These are phyloP conservation scores for Calonectria pseudoreteaudii DNA, from an alignment of 2,329 filamentous ascomycete genomes.

Conservation along the genomic window DNA sequence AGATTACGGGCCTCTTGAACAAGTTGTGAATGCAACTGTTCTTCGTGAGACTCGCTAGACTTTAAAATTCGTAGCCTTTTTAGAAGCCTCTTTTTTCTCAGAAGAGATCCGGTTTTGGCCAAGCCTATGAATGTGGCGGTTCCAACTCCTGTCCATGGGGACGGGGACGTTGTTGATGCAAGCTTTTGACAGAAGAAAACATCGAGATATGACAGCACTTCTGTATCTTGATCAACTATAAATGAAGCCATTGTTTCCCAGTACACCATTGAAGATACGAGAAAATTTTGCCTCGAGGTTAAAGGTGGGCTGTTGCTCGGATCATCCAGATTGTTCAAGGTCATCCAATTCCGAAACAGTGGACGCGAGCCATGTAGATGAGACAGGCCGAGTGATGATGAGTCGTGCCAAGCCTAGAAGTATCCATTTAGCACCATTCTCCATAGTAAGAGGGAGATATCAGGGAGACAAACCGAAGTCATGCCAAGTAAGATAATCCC, in stretches of 20 bases:
- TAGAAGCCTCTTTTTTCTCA: slow-evolving; percentile 22
- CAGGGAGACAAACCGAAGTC: slow-evolving; percentile 24
- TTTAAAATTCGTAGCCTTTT: slow-evolving; percentile 10
- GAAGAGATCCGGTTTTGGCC: slow-evolving; percentile 4
- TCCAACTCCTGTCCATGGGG: slow-evolving; percentile 30
- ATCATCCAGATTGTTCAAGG: background rate
- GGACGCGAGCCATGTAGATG: slow-evolving; percentile 27
- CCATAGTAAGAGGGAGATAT: fast-evolving
- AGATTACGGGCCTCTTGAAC: slow-evolving; percentile 11
- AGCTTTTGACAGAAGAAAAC: background rate
- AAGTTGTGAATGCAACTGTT: slow-evolving; percentile 3
- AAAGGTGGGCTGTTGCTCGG: background rate
- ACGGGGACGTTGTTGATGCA: background rate
- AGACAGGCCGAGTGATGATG: slow-evolving; percentile 17
- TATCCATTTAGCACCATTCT: background rate
- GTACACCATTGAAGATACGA: slow-evolving; percentile 32
- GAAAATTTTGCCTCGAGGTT: slow-evolving; percentile 2
- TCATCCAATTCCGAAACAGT: slow-evolving; percentile 28
- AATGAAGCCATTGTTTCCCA: slow-evolving; percentile 34
- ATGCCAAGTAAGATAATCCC: slow-evolving; percentile 30
- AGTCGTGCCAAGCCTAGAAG: slow-evolving; percentile 29
- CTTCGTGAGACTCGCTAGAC: background rate
- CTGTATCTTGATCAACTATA: slow-evolving; percentile 24
- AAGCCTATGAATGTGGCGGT: slow-evolving; percentile 21
- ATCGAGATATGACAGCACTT: slow-evolving; percentile 24